Evolutionary conservation across 208 protist genomes (phyloP), one percentile per base, ranked within the genome.

Genomic region (Histomonas meleagridis): DNA sequence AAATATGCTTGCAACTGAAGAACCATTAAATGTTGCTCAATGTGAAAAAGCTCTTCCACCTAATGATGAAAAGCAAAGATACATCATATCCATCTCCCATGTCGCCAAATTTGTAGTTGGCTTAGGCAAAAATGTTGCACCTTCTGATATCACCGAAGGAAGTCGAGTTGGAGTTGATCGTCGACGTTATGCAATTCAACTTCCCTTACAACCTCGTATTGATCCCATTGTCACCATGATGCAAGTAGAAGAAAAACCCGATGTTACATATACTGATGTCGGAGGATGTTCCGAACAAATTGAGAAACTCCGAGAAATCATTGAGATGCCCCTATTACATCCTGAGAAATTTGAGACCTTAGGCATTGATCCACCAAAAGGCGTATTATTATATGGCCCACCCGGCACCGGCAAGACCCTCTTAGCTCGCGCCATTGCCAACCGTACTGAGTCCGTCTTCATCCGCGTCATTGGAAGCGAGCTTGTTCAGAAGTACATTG

Each of bases 171-270:
- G 96, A 57, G 96, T 98, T 91, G 97, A 98, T 90, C 97, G 98
- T 90, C 97, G 94, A 91, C 99, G 99, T 92, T 99, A 99, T 93
- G 96, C 98, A 94, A 99, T 99, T 94, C 97, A 99, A 94, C 98
- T 99, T 86, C 98, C 98, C 40, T 97, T 99, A 57, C 99, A 98
- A n/a, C 98, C 98, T 28, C 97, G 98, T 92, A 99, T 99, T 93
- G 98, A 99, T 94, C 97, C 98, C 16, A 98, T 97, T 35, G 98
- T 99, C 9, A 99, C 98, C 3, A 99, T 99, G 97, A 99, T 99
- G 99, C 96, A 98, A 93, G 98, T 98, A 7, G 96, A 98, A 92
- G 97, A 98, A 70, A 97, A 97, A 93, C 97, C 97, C 57, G 98
- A 99, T 93, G 96, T 99, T 35, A 99, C 98, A 2, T 99, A 99